Evolutionary conservation across 768 basidiomycete species (phyloP).

Genomic region (Podaxis pistillaris): DNA sequence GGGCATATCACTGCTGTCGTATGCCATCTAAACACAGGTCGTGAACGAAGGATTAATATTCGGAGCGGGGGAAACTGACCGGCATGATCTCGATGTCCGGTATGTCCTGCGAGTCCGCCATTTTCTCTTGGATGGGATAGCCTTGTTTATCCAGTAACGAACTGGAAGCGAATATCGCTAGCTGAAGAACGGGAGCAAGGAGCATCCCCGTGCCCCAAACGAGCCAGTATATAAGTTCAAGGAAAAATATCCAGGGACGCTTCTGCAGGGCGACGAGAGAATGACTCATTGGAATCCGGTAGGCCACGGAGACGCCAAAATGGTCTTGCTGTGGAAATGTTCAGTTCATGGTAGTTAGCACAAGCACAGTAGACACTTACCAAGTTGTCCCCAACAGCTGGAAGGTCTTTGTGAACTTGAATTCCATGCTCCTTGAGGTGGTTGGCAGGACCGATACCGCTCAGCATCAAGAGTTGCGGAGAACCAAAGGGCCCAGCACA

Average conservation of each 20-base stretch:
- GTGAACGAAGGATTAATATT: neutral
- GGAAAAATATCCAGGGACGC: conserved; percentile 25
- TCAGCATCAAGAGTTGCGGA: conserved; percentile 69
- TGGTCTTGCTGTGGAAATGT: conserved; percentile 35
- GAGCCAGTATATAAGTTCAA: conserved; percentile 32
- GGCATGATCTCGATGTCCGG: conserved; percentile 41
- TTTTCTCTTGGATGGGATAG: conserved; percentile 18
- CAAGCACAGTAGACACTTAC: conserved; percentile 20
- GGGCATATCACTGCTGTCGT: neutral
- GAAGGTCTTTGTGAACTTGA: conserved; percentile 57
- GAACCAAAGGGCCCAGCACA: conserved; percentile 47
- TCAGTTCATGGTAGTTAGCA: neutral
- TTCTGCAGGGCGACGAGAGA: conserved; percentile 26
- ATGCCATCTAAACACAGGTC: conserved; percentile 1
- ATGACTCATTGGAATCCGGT: conserved; percentile 29
- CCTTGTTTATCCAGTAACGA: conserved; percentile 21
- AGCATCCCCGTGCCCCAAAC: conserved; percentile 33
- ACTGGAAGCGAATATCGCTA: conserved; percentile 30
- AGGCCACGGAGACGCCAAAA: conserved; percentile 31
- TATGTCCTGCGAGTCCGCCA: conserved; percentile 21
- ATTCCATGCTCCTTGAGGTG: conserved; percentile 57
- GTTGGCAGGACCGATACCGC: conserved; percentile 70
- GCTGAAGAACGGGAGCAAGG: conserved; percentile 27
- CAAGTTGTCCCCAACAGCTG: conserved; percentile 74
- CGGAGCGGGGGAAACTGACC: neutral